Conservation (phyloP, 345 rosid species). For the Pelargonium nanum region DNA sequence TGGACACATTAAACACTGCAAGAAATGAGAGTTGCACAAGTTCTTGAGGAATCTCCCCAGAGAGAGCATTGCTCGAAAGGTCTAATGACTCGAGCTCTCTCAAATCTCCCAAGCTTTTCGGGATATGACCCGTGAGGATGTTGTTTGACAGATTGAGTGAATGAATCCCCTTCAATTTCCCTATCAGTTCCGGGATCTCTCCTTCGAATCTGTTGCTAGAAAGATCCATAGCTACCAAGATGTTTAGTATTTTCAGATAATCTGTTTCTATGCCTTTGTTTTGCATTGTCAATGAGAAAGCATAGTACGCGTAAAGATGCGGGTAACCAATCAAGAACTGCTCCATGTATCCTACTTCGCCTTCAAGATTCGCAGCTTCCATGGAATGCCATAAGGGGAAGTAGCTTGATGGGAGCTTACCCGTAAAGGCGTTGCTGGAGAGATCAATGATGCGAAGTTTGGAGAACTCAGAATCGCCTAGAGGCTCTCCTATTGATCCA, state of each 20-base stretch:
- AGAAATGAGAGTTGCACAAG: background rate
- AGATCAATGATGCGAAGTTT: background rate
- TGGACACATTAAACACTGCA: conserved; percentile 1
- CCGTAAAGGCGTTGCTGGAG: background rate
- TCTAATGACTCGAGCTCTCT: conserved; percentile 3
- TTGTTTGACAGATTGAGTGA: conserved; percentile 8
- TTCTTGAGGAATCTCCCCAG: conserved; percentile 6
- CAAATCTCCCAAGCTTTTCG: background rate
- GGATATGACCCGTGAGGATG: conserved; percentile 5
- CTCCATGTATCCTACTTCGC: background rate
- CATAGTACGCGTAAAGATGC: background rate
- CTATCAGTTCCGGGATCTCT: conserved; percentile 1
- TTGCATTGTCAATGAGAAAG: background rate
- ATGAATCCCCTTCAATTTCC: background rate
- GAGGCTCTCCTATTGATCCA: background rate
- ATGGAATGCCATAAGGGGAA: background rate
- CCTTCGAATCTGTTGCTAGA: conserved; percentile 8
- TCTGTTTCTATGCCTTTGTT: background rate
- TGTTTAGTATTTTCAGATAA: background rate
- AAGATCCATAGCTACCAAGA: conserved; percentile 2
- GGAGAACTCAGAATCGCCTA: background rate
- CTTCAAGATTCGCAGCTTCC: background rate
- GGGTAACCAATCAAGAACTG: background rate
- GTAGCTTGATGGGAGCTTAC: background rate
- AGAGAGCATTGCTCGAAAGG: conserved; percentile 6